Evolutionary conservation across 148 eudicot species (phyloP), one percentile per base, ranked within the genome.

Genomic region (Spergularia bocconei): DNA sequence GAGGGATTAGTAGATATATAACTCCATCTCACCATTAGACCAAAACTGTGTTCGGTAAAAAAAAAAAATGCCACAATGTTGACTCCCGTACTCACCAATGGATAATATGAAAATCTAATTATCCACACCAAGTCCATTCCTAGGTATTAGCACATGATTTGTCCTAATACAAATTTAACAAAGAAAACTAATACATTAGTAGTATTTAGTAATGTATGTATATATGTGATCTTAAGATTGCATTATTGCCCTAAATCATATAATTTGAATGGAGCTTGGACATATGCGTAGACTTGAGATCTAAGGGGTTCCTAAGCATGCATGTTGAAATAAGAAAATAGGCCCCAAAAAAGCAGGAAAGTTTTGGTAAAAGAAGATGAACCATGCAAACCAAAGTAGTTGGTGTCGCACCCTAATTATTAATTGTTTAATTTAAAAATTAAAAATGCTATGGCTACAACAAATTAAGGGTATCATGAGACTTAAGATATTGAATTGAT

Each of bases 291-390:
- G 78, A 75, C 64, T 61, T 23, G 39, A 29, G 36, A 52, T 58
- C 50, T 68, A 67, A 69, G 74, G 54, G 62, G 54, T 14, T 53
- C 39, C 51, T 44, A 12, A 55, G 3, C 33, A 69, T 54, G 54
- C 74, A 79, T 69, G 75, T 79, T 79, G 74, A 12, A n/a, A 71
- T 51, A 20, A 56, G 33, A 33, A 67, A 54, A 57, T 66, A 51
- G 47, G 1, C 74, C 21, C 50, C n/a, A 75, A 71, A 44, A 80
- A 82, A 70, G 82, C 76, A 38, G 69, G 62, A 57, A 71, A 36
- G 71, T 87, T 74, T 82, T 84, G 67, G 82, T 71, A 53, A 75
- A 74, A 77, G 91, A 84, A 79, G 91, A 88, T 80, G 78, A 79
- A 81, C 78, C 82, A 63, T 84, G 84, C 81, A 84, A 79, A 78